Evolutionary conservation across 1,284 basidiomycete species (phyloP).

Genomic region (Irpex rosettiformis): DNA sequence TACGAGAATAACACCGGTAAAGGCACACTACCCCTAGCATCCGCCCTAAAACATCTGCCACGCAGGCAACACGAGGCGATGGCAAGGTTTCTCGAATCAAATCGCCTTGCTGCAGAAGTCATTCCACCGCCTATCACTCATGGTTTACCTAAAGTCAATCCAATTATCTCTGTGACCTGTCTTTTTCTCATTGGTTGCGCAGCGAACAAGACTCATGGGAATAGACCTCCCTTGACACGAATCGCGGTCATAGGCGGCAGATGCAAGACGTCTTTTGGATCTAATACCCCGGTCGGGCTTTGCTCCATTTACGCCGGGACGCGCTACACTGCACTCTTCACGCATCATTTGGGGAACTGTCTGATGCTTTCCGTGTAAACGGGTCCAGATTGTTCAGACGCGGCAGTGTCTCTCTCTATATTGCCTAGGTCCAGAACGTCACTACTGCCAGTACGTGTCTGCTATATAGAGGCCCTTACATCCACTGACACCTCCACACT

Average conservation of each 20-base stretch:
- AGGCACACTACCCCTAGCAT: conserved; percentile 5
- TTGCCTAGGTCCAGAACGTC: neutral
- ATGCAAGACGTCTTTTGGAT: conserved; percentile 5
- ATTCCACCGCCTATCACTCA: conserved; percentile 13
- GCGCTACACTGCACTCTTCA: conserved; percentile 6
- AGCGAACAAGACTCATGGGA: conserved; percentile 7
- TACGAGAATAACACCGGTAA: neutral
- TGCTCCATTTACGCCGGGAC: conserved; percentile 4
- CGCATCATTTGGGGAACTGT: conserved; percentile 10
- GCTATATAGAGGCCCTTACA: neutral
- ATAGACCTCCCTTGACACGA: conserved; percentile 10
- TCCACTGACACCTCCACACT: neutral
- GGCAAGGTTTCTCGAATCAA: conserved; percentile 12
- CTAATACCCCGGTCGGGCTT: conserved; percentile 4
- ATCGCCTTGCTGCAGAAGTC: conserved; percentile 9
- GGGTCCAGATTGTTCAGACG: conserved; percentile 10
- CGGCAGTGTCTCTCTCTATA: neutral
- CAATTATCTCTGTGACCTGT: conserved; percentile 1
- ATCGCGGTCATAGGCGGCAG: conserved; percentile 10
- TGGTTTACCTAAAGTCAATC: conserved; percentile 14
- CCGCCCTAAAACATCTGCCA: conserved; percentile 11
- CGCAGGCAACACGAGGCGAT: conserved; percentile 15
- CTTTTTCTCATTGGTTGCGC: conserved; percentile 7
- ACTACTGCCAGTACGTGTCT: neutral
- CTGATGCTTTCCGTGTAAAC: neutral